Base-by-base conservation (phyloP, 192 early-diverging fungal genomes). In the Pilaira anomala region DNA sequence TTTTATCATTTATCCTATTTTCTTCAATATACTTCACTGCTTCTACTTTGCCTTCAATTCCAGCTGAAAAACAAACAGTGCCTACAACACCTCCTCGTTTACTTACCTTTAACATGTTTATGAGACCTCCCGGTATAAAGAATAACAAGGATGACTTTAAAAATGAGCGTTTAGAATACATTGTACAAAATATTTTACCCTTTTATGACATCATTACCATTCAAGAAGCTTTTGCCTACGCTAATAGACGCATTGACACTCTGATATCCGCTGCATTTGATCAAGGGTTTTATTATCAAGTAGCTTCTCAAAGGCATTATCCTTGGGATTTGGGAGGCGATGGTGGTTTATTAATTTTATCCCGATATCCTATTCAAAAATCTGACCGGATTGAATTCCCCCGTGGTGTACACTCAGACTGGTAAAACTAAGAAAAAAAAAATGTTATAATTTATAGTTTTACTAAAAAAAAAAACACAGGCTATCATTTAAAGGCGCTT, bases 201-300 rank as follows among this genome's bases (percentile, higher is more conserved):
- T 49, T 77, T 28, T 89, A 87, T 71, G 88, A 93, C 67, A 75
- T 94, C 8, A 80, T 94, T n/a, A 81, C 84, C 49, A 72, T 94
- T 54, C 91, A 94, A 69, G 92, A 94, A 64, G 82, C 88, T 58
- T 94, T 88, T 76, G 83, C 87, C 18, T 94, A 82, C 68, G 88
- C 81, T 7, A 82, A 78, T 41, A 66, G 78, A 6, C 77, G 92
- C 2, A 78, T 79, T 28, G 57, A 72, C 22, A 60, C 77, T 26
- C 65, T 94, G 24, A 53, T 90, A 22, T 66, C 60, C 7, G 78
- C 80, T 39, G 92, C 90, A 9, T 70, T 80, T 50, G 73, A 85
- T 63, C 59, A 77, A 8, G 91, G 91, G n/a, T 92, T 91, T 59
- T 77, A 77, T 50, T 87, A 80, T 67, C 80, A 78, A 48, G 72